Percentiles rank a stretch among this genome's conserved stretches.
Conservation (phyloP, 164 flowering plant genomes). For the Tetrastigma voinierianum region DNA sequence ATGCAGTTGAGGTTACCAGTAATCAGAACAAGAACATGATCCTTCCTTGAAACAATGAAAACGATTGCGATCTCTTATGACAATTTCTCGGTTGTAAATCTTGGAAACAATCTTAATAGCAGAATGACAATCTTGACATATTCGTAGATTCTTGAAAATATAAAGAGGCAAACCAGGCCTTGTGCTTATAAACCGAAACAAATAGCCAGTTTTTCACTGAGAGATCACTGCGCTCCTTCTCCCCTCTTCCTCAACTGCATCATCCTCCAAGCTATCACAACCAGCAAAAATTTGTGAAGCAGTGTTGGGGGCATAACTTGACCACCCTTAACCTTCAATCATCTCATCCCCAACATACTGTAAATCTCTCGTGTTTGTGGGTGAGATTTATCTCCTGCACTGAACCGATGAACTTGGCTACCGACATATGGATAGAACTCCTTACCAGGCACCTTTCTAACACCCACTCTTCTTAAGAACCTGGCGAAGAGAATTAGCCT, state of each 20-base stretch:
- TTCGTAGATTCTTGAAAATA: conserved; percentile 60
- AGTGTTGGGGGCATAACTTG: conserved; percentile 49
- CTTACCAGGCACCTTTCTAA: conserved; percentile 59
- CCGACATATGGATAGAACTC: conserved; percentile 53
- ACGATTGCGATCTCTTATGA: conserved; percentile 55
- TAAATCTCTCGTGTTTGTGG: conserved; percentile 40
- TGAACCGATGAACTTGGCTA: conserved; percentile 53
- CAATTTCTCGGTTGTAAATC: conserved; percentile 43
- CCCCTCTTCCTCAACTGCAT: conserved; percentile 41
- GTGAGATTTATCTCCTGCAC: conserved; percentile 65
- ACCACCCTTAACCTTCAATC: conserved; percentile 37
- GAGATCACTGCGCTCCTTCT: conserved; percentile 53
- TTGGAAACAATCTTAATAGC: conserved; percentile 52
- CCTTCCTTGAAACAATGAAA: conserved; percentile 65
- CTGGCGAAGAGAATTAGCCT: conserved; percentile 39
- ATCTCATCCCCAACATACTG: conserved; percentile 45
- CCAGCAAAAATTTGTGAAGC: conserved; percentile 29
- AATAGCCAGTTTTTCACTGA: conserved; percentile 67
- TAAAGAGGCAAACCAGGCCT: conserved; percentile 36
- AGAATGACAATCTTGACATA: conserved; percentile 66
- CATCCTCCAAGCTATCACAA: conserved; percentile 12
- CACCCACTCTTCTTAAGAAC: conserved; percentile 37
- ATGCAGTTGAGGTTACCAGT: conserved; percentile 36
- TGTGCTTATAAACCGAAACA: conserved; percentile 53
- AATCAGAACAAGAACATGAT: conserved; percentile 60